phyloP scores from a whole-genome alignment of 441 rosid genomes.

The Heliophila coronopifolia region DNA sequence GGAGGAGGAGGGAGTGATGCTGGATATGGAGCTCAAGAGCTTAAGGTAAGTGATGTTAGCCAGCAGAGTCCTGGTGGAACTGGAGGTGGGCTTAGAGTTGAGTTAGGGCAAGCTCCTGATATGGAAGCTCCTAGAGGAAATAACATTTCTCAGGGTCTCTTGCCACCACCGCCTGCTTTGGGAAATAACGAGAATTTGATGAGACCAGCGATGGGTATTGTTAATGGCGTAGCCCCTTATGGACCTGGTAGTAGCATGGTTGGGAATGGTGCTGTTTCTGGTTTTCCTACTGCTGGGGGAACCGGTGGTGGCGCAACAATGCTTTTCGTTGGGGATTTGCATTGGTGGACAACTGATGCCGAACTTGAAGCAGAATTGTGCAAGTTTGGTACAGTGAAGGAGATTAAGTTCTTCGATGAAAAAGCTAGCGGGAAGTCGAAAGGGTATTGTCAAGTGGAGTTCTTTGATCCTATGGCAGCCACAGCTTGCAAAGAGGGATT shows the following conservation, averaged over 20 bases:
- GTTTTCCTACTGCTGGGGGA: constrained; percentile 18
- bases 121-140: constrained; percentile 34
- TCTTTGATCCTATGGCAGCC: constrained; percentile 68
- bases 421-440: constrained; percentile 86
- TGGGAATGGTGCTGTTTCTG: constrained; percentile 29
- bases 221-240: constrained; percentile 29
- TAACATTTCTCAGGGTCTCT: constrained; percentile 33
- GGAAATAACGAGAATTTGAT: constrained; percentile 37
- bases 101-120: constrained; percentile 37
- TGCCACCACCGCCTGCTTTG: constrained; percentile 30
- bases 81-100: constrained; percentile 48
- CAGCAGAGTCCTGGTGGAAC: constrained; percentile 26
- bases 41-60: constrained; percentile 31
- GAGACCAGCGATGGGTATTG: constrained; percentile 33
- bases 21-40: constrained; percentile 36
- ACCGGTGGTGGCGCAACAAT: constrained; percentile 40
- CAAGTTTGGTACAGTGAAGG: constrained; percentile 69
- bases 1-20: constrained; percentile 21
- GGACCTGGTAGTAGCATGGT: constrained; percentile 24
- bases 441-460: constrained; percentile 88
- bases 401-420: constrained; percentile 88
- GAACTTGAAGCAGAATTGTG: constrained; percentile 65
- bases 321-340: constrained; percentile 78
- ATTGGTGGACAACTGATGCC: constrained; percentile 94
- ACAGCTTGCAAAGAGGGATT: constrained; percentile 70